Conservation (phyloP, 2,329 filamentous ascomycete species). For the Calonectria montana region DNA sequence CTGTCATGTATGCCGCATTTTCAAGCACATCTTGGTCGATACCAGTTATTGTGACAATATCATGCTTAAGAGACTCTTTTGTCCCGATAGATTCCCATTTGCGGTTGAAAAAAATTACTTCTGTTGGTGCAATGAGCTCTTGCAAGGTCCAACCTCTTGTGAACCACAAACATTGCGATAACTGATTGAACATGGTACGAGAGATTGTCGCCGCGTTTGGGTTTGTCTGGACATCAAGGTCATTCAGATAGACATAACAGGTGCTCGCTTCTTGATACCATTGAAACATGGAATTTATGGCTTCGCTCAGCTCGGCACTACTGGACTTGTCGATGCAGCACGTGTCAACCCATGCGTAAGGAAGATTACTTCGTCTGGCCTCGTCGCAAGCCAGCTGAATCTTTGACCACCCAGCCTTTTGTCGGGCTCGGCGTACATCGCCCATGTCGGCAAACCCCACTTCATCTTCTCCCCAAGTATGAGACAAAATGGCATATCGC, state of each 20-base stretch:
- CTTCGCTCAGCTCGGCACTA: constrained; percentile 31
- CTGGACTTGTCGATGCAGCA: constrained; percentile 34
- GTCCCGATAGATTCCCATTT: constrained; percentile 21
- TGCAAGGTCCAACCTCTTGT: constrained; percentile 32
- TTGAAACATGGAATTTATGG: constrained; percentile 33
- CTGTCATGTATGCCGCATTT: not conserved
- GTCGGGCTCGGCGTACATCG: not conserved
- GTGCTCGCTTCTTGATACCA: constrained; percentile 23
- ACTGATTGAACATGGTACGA: not conserved
- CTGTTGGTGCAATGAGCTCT: constrained; percentile 9
- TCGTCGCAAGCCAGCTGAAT: constrained; percentile 11
- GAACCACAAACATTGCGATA: constrained; percentile 8
- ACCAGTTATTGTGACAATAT: constrained; percentile 14
- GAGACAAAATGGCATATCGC: constrained; percentile 20
- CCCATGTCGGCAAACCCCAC: constrained; percentile 15
- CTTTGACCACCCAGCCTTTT: constrained; percentile 8
- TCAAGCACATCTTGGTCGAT: constrained; percentile 4
- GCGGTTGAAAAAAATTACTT: constrained; percentile 16
- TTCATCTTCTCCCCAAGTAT: constrained; percentile 18
- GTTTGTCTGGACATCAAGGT: constrained; percentile 7
- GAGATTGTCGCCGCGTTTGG: not conserved
- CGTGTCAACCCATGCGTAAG: constrained; percentile 28
- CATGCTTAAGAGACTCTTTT: constrained; percentile 10
- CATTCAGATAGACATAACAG: constrained; percentile 30
- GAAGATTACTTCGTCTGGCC: not conserved